Evolutionary conservation across 2,329 filamentous ascomycete species (phyloP), one percentile per base, ranked within the genome.

Genomic region (Botrytis byssoidea): DNA sequence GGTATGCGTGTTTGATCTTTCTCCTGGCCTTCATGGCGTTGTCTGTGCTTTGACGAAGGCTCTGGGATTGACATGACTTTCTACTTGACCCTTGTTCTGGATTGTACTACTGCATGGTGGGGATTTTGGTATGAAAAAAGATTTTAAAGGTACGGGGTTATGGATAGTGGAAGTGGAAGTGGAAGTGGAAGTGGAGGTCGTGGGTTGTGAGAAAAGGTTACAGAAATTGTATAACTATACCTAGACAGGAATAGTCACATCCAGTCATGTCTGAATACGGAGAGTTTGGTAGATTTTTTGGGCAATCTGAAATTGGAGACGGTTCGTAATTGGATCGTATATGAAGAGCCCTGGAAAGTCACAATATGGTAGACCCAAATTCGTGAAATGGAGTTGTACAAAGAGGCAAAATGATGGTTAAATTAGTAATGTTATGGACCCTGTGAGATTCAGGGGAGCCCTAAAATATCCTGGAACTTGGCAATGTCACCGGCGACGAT

Each of bases 1-100:
- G 32, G 44, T 40, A 65, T 70, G 69, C 51, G 57, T 48, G 71
- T 72, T 72, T 72, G 71, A 68, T 59, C 51, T 69, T 72, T 55
- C 59, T 40, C 40, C 40, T 32, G 61, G 63, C 63, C 66, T 71
- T 74, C 75, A 78, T 74, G 76, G 76, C 74, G 75, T 55, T 42
- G 77, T 77, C 75, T 75, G 74, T 76, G 77, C 75, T 61, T 40
- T 51, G 46, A 37, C 16, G 32, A 29, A 46, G 25, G 29, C 42
- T 35, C 7, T 20, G 37, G 51, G 35, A 60, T 60, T 44, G 40
- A 22, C 40, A 40, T 37, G 42, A 22, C 69, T 64, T 64, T 48
- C 46, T 18, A 35, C n/a, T n/a, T 25, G 59, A 55, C 40, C 69
- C 59, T 51, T 42, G 44, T 63, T 51, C 63, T 48, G 10, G 40